phyloP scores from a whole-genome alignment of 306 rosid genomes.

The Acacia acuminata region DNA sequence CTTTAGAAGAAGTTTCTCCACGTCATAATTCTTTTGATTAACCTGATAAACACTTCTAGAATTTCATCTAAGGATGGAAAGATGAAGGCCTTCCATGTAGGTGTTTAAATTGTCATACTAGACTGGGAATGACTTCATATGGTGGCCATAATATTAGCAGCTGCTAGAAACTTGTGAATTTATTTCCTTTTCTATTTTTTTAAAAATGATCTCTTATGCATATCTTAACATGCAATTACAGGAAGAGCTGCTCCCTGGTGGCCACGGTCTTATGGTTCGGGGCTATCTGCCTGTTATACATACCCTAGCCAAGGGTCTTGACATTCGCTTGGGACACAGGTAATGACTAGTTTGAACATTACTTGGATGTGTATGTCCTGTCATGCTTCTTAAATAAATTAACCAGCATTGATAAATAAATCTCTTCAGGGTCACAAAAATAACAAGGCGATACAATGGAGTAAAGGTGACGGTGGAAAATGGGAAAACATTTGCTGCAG shows the following conservation, averaged over 20 bases:
- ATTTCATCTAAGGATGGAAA: background rate
- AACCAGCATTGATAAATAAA: conserved; percentile 13
- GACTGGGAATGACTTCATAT: conserved; percentile 23
- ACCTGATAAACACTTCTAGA: background rate
- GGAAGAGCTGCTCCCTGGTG: conserved; percentile 98
- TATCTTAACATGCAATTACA: conserved; percentile 33
- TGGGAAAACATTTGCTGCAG: conserved; percentile 83
- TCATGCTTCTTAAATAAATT: conserved; percentile 27
- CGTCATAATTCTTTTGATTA: background rate
- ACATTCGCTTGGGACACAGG: conserved; percentile 89
- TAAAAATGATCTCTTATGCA: background rate
- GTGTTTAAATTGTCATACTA: background rate
- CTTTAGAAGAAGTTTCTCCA: background rate
- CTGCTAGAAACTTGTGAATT: background rate
- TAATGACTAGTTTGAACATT: conserved; percentile 16
- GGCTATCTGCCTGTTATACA: conserved; percentile 92
- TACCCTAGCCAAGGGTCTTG: conserved; percentile 95
- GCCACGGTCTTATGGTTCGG: conserved; percentile 98
- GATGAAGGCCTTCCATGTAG: conserved; percentile 5
- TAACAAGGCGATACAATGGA: conserved; percentile 70
- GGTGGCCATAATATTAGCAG: conserved; percentile 2
- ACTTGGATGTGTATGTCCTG: background rate
- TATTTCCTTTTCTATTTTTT: background rate
- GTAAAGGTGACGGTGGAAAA: conserved; percentile 78
- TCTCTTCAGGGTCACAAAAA: conserved; percentile 78